Conservation (phyloP, 805 yeast species). For the Lipomyces mesembrius region DNA sequence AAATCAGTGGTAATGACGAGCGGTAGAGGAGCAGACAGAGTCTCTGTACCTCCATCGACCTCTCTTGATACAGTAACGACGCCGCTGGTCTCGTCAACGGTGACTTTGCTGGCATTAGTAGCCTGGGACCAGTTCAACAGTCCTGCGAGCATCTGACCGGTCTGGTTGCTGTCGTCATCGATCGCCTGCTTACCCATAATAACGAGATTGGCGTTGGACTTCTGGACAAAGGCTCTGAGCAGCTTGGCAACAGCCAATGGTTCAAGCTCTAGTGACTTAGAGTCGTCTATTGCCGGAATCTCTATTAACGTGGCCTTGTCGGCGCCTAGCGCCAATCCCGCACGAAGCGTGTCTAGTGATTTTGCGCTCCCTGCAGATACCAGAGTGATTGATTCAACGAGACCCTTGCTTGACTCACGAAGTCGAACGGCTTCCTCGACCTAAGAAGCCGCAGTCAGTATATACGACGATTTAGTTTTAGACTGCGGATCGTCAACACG, state of each 20-base stretch:
- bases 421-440: slow-evolving; percentile 89
- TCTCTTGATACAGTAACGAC: slow-evolving; percentile 78
- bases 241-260: slow-evolving; percentile 90
- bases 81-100: slow-evolving; percentile 53
- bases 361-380: slow-evolving; percentile 88
- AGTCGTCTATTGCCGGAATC: slow-evolving; percentile 52
- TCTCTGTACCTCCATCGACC: slow-evolving; percentile 93
- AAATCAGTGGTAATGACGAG: slow-evolving; percentile 89
- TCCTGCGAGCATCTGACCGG: slow-evolving; percentile 97
- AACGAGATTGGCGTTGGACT: slow-evolving; percentile 74
- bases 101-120: slow-evolving; percentile 88
- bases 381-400: slow-evolving; percentile 82
- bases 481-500: slow-evolving; percentile 13
- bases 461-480: background rate
- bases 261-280: slow-evolving; percentile 54
- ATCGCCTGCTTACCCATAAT: slow-evolving; percentile 96
- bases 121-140: slow-evolving; percentile 95
- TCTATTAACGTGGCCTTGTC: slow-evolving; percentile 84
- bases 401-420: slow-evolving; percentile 63
- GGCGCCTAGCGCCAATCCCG: slow-evolving; percentile 93
- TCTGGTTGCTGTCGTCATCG: slow-evolving; percentile 92
- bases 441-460: slow-evolving; percentile 14
- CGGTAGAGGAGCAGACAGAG: slow-evolving; percentile 77
- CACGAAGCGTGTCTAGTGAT: slow-evolving; percentile 84
- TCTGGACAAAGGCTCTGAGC: slow-evolving; percentile 70